Conservation (phyloP, 257 asterid genomes). For the Cynanchum wilfordii region DNA sequence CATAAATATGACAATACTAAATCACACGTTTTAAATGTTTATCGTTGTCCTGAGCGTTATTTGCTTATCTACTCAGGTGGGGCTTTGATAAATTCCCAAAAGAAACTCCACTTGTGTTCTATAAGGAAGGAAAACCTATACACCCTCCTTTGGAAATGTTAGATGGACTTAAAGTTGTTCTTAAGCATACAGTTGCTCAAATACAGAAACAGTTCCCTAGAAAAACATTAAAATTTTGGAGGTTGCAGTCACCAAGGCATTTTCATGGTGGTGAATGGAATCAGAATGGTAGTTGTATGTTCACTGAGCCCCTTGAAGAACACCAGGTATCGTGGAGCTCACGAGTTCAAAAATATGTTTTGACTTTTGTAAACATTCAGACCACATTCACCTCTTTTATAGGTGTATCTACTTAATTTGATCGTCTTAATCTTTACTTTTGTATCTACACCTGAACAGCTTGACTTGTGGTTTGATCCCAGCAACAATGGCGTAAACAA, state of each 20-base stretch:
- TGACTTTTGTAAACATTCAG: not conserved
- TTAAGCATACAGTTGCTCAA: slow-evolving; percentile 63
- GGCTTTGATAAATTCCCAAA: slow-evolving; percentile 79
- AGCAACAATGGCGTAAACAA: slow-evolving; percentile 69
- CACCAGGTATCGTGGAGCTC: slow-evolving; percentile 42
- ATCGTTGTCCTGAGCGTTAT: slow-evolving; percentile 1
- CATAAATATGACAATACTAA: not conserved
- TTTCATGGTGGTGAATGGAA: slow-evolving; percentile 97
- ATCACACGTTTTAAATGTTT: not conserved
- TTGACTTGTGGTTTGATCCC: slow-evolving; percentile 87
- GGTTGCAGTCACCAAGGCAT: slow-evolving; percentile 94
- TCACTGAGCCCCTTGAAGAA: slow-evolving; percentile 64
- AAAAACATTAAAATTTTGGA: slow-evolving; percentile 68
- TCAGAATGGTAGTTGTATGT: slow-evolving; percentile 90
- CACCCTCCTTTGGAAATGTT: slow-evolving; percentile 58
- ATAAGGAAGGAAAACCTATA: slow-evolving; percentile 61
- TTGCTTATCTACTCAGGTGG: slow-evolving; percentile 59
- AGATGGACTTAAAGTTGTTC: slow-evolving; percentile 65
- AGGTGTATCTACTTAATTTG: not conserved
- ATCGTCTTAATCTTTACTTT: not conserved
- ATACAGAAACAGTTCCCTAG: slow-evolving; percentile 56
- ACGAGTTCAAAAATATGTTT: too few species aligned
- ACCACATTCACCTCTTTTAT: not conserved
- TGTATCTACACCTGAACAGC: slow-evolving; percentile 43
- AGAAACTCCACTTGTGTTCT: slow-evolving; percentile 83